Base-by-base conservation (phyloP, 371 early-diverging fungal species). In the Haplosporangium sp. region DNA sequence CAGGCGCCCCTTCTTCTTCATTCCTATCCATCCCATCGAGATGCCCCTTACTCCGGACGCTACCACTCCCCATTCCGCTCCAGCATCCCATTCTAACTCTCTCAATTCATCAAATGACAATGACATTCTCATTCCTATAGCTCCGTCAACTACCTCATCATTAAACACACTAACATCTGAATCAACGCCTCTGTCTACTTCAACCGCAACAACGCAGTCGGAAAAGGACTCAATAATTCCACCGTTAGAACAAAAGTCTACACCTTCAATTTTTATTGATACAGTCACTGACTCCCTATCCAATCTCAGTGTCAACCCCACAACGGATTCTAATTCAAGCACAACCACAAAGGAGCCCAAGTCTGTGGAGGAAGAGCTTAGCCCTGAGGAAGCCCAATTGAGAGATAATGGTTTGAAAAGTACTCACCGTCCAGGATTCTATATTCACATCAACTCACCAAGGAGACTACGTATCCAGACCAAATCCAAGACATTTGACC, bases 341-440 rank as follows among this genome's bases (percentile, higher is more conserved):
- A 62, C 61, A 52, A 20, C 4, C 27, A 52, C 8, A 27, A 48
- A 48, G 48, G 52, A 62, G 34, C 48, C 67, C 3, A 48, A 53
- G 27, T 20, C 27, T 17, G 5, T 55, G 34, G 58, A 70, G 42
- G 74, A 79, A 60, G 82, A 81, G 15, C 75, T 81, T 1, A 69
- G 69, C 48, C 72, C 75, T 5, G 75, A 81, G 45, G 82, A 81
- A 52, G 75, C 72, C 7, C 53, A 52, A 37, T 34, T 81, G 53
- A 19, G 57, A 42, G 71, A 71, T 45, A 63, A 64, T 17, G 82
- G 82, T 8, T 52, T 81, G 35, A 81, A 81, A 65, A 74, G 75
- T 38, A 81, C 82, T 11, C 82, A 81, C 48, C 82, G 82, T 35
- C 75, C 82, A 17, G 82, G 82, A 11, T 81, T 81, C 63, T 81